Evolutionary conservation across 495 filamentous ascomycete species (phyloP).

Genomic region (Penicillium daleae): DNA sequence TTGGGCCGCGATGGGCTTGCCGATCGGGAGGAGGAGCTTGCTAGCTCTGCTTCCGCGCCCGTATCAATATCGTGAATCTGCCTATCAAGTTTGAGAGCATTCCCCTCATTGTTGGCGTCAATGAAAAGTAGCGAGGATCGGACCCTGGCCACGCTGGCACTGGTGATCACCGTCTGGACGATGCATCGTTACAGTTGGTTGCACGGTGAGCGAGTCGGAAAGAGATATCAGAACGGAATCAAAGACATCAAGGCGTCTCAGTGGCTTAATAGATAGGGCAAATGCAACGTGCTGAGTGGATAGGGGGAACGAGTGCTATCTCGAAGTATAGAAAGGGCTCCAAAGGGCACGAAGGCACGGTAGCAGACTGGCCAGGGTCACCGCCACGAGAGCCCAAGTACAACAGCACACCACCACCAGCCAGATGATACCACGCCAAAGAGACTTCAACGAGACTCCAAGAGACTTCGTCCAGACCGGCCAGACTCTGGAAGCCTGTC

Average conservation of each 20-base stretch:
- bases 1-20: conserved; percentile 18
- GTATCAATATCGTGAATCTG: conserved; percentile 10
- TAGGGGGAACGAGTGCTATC: background rate
- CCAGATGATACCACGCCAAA: background rate
- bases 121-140: conserved; percentile 5
- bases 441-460: background rate
- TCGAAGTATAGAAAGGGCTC: conserved; percentile 1
- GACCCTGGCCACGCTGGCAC: background rate
- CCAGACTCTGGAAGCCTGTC: conserved; percentile 15
- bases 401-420: conserved; percentile 2
- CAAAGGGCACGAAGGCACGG: background rate
- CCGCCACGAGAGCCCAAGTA: conserved; percentile 3
- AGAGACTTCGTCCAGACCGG: conserved; percentile 25
- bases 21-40: conserved; percentile 6
- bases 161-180: background rate
- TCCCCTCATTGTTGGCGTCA: background rate
- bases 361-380: background rate
- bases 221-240: background rate
- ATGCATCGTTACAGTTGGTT: background rate
- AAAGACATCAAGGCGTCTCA: background rate
- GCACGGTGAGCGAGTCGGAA: background rate
- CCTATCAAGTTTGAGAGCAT: background rate
- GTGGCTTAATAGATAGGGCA: background rate
- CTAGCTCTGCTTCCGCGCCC: background rate
- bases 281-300: conserved; percentile 1